phyloP scores from a whole-genome alignment of 371 early-diverging fungal species.

The Batkoa obscura region DNA sequence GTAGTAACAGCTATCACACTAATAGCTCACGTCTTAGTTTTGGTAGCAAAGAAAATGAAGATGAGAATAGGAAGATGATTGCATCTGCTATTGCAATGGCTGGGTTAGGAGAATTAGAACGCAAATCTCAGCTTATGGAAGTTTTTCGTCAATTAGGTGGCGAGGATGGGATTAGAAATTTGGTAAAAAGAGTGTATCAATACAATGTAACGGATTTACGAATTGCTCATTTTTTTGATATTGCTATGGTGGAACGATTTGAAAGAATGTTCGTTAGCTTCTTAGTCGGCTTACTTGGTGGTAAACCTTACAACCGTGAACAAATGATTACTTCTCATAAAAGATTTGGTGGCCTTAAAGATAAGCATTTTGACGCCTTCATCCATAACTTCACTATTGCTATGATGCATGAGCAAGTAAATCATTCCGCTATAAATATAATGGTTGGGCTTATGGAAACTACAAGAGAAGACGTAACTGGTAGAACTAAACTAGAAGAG shows the following conservation, averaged over 20 bases:
- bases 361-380: not conserved
- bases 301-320: not conserved
- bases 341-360: not conserved
- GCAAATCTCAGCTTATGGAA: too few species aligned
- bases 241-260: not conserved
- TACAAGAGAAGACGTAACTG: not conserved
- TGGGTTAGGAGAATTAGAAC: too few species aligned
- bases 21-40: too few species aligned
- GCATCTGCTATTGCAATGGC: too few species aligned
- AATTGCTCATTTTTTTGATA: not conserved
- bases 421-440: not conserved
- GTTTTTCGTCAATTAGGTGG: not conserved
- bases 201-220: not conserved
- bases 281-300: not conserved
- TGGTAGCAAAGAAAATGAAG: too few species aligned
- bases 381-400: not conserved
- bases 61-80: too few species aligned
- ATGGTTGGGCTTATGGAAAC: not conserved
- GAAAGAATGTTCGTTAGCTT: not conserved
- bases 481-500: not conserved
- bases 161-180: not conserved
- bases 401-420: not conserved
- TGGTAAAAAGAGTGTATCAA: not conserved
- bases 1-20: too few species aligned
- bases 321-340: not conserved